A percentile compares a stretch with the other conserved stretches of the same genome.
Evolutionary conservation across 2,329 filamentous ascomycete species (phyloP).

Genomic region (Alternaria tenuissima): DNA sequence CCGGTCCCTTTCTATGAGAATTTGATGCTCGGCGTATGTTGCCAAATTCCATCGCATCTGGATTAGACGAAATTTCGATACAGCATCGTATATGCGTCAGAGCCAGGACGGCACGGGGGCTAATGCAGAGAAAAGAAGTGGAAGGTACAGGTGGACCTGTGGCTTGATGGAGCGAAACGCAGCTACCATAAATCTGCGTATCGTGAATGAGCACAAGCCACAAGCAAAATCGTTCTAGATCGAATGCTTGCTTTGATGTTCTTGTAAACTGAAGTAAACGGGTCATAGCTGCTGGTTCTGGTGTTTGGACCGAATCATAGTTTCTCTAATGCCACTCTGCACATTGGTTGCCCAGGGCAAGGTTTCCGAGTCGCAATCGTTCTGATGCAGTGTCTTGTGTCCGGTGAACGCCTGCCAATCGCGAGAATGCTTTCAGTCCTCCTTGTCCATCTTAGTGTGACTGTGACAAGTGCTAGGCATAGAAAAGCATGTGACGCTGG

Average conservation of each 20-base stretch:
- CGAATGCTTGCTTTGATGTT: background rate
- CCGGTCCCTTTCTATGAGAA: no score
- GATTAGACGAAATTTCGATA: no score
- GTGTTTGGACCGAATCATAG: background rate
- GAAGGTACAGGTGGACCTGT: no score
- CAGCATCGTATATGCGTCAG: no score
- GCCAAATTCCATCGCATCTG: no score
- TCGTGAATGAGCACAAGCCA: background rate
- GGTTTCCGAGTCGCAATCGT: background rate
- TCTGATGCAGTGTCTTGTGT: background rate
- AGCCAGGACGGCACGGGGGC: no score
- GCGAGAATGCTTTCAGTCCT: background rate
- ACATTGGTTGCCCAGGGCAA: background rate
- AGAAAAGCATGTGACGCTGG: background rate
- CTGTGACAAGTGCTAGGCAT: background rate
- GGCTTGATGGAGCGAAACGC: background rate
- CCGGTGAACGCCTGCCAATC: background rate
- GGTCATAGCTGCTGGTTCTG: background rate
- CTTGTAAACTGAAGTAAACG: background rate
- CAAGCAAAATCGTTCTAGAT: background rate
- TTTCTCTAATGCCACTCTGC: background rate
- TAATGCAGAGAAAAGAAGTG: no score
- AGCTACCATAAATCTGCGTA: background rate
- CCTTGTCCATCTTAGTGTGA: background rate
- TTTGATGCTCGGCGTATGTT: no score